Conservation (phyloP, 75 land plant species). For the Pinus taeda region DNA sequence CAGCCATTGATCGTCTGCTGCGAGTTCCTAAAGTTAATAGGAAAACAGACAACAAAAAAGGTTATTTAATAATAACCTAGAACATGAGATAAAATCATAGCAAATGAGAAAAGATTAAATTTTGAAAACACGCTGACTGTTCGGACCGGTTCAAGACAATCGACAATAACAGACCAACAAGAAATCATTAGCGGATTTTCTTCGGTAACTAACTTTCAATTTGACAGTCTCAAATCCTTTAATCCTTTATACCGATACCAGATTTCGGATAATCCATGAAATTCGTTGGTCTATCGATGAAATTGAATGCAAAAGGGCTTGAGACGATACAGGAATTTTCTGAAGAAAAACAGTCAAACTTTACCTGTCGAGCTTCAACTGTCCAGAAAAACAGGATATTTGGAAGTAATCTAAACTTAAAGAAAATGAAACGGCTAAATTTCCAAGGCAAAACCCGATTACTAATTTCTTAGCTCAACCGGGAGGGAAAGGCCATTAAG, state of each 20-base stretch:
- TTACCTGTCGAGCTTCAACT: too few relatives aligned
- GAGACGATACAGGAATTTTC: too few relatives aligned
- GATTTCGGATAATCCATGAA: too few relatives aligned
- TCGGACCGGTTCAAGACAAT: neutral
- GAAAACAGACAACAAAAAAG: neutral
- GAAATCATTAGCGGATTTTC: neutral
- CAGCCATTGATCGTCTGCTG: constrained; percentile 6
- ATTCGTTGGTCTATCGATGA: too few relatives aligned
- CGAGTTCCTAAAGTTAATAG: neutral
- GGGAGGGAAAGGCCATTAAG: neutral
- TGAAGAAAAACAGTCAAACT: too few relatives aligned
- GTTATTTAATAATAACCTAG: neutral
- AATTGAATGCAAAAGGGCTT: too few relatives aligned
- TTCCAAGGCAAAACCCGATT: neutral
- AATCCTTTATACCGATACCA: too few relatives aligned
- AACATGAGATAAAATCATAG: neutral
- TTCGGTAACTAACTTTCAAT: neutral
- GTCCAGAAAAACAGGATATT: neutral
- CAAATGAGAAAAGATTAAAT: neutral
- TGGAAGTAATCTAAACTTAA: neutral
- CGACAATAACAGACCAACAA: neutral
- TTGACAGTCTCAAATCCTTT: too few relatives aligned
- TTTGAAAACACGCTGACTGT: neutral
- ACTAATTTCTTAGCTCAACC: neutral
- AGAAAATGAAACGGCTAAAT: neutral